These are phyloP conservation scores for Betula pendula DNA, from an alignment of 306 rosid species.

Conservation along the genomic window DNA sequence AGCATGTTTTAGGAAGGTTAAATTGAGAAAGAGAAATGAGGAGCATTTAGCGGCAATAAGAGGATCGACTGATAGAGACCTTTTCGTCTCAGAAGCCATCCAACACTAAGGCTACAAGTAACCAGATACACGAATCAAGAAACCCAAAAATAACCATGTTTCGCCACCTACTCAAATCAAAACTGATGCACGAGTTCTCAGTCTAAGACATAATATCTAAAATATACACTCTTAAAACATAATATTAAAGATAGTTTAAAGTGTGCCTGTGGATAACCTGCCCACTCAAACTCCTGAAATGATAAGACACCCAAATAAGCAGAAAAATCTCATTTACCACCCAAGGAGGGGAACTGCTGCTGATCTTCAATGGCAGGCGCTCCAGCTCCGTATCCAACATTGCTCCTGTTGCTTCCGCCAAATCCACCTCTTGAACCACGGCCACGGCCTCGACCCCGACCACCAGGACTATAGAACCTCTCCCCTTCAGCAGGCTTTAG, in stretches of 20 bases:
- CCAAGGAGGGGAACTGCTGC: conserved; percentile 80
- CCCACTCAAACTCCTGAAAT: conserved; percentile 36
- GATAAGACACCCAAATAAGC: conserved; percentile 26
- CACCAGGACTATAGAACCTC: conserved; percentile 51
- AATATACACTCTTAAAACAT: conserved; percentile 46
- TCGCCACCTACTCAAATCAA: conserved; percentile 43
- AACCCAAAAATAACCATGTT: conserved; percentile 15
- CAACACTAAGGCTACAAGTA: neutral
- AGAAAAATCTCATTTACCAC: conserved; percentile 69
- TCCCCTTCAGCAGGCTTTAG: conserved; percentile 95
- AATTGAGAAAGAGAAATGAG: neutral
- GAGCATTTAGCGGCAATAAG: neutral
- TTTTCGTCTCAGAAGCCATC: too few species aligned
- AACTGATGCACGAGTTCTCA: conserved; percentile 50
- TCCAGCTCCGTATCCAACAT: conserved; percentile 47
- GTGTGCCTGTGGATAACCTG: conserved; percentile 27
- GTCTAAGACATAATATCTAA: conserved; percentile 42
- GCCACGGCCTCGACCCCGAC: conserved; percentile 83
- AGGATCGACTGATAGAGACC: neutral
- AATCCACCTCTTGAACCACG: conserved; percentile 79
- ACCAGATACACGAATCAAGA: neutral
- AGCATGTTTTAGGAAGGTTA: neutral
- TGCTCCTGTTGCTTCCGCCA: conserved; percentile 46
- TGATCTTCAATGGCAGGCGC: conserved; percentile 92
- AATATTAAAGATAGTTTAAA: conserved; percentile 34